Percentiles rank a stretch among this genome's conserved stretches.
These are phyloP conservation scores for Euphorbia peplus DNA, from an alignment of 345 rosid genomes.

Conservation along the genomic window DNA sequence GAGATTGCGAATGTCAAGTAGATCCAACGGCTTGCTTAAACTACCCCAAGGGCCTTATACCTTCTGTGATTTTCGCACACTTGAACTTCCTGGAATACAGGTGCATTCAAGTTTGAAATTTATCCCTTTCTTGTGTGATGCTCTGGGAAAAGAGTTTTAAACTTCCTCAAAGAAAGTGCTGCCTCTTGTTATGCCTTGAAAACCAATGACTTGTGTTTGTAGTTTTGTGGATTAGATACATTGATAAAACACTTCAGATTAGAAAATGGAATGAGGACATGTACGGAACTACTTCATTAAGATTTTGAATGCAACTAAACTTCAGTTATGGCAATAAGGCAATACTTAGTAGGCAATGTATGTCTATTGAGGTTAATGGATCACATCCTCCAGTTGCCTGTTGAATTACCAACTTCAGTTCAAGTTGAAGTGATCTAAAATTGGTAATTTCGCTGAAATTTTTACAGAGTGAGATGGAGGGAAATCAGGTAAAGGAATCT, in stretches of 20 bases:
- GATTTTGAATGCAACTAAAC: background rate
- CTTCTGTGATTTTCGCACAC: conserved; percentile 78
- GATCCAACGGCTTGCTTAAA: conserved; percentile 33
- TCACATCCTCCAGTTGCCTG: background rate
- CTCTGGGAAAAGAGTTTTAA: background rate
- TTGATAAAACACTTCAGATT: conserved; percentile 1
- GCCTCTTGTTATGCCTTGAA: background rate
- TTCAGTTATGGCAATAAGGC: background rate
- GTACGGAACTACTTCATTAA: background rate
- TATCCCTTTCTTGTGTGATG: background rate
- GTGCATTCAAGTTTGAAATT: conserved; percentile 27
- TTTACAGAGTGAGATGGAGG: background rate
- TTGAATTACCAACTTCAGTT: background rate
- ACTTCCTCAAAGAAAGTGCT: background rate
- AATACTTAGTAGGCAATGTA: background rate
- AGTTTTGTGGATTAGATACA: background rate
- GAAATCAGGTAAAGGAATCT: background rate
- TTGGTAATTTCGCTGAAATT: background rate
- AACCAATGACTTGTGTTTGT: background rate
- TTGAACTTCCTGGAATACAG: conserved; percentile 75
- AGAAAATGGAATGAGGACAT: background rate
- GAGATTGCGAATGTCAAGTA: conserved; percentile 41
- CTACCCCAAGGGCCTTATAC: conserved; percentile 76
- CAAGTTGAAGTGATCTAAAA: background rate
- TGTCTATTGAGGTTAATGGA: background rate